Evolutionary conservation across 176 grass and related monocot genomes (phyloP), one percentile per base, ranked within the genome.

Genomic region (Hordeum marinum): DNA sequence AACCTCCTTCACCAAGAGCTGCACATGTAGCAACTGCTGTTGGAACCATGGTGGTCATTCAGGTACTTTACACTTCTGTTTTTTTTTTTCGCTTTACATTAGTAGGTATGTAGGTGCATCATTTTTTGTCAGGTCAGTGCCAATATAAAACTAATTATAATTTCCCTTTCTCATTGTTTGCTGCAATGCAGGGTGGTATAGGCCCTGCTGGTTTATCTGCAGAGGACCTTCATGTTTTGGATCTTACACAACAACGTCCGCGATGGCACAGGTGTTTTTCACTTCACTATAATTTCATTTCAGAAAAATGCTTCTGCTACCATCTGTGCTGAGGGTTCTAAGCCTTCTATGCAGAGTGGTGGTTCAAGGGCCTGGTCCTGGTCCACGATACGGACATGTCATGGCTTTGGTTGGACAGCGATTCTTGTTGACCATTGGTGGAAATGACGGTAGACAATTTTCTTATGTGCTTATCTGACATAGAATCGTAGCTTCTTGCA

Each of bases 31-130:
- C 96, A 35, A 89, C 96, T 88, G 91, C 96, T 82, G 94, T 99
- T 89, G 96, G 96, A 60, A 99, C 96, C 57, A 99, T 99, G 96
- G 96, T 99, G 78, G 96, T 95, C 75, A 94, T 99, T 90, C 96
- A 99, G 96, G 96, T 96, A 92, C 59, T 23, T 71, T 45, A 46
- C 3, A 8, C 20, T 48, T 75, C 7, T 21, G 15, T 8, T 21
- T 55, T 54, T 20, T 0, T 14, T 52, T 68, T 82, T 58, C 78
- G 6, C 80, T 27, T 84, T 34, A 34, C 39, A 42, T 42, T 64
- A 50, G 18, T 75, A 21, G 60, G 12, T 31, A 13, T 12, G 18
- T 75, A 21, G 60, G 12, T 31, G 20, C 17, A 14, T 42, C 35
- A 35, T 26, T 40, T 68, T 75, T 87, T 75, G 2, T 68, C n/a